Conservation (phyloP, 192 early-diverging fungal genomes). For the Funneliformis geosporum region DNA sequence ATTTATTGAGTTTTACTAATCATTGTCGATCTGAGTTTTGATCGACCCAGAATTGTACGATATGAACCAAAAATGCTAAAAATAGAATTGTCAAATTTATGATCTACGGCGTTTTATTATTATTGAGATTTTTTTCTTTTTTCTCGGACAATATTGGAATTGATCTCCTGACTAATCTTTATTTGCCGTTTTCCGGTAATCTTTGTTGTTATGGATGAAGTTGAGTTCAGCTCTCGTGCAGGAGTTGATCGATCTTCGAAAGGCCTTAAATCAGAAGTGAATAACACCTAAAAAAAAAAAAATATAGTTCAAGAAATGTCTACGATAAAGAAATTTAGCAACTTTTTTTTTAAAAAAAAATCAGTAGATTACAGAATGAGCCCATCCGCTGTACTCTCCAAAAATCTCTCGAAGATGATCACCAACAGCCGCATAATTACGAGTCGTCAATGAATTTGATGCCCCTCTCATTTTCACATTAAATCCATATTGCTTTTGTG, state of each 20-base stretch:
- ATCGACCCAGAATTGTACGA: background rate
- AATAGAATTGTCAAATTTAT: background rate
- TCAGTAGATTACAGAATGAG: slow-evolving; percentile 56
- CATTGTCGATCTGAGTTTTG: background rate
- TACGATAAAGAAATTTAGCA: background rate
- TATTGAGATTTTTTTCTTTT: background rate
- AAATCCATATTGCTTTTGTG: slow-evolving; percentile 74
- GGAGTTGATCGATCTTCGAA: background rate
- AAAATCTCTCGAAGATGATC: slow-evolving; percentile 75
- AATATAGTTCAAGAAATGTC: background rate
- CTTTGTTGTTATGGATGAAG: background rate
- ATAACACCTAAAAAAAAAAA: slow-evolving; percentile 20
- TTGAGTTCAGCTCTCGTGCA: background rate
- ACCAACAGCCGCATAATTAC: slow-evolving; percentile 68
- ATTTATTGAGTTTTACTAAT: background rate
- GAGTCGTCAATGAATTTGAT: slow-evolving; percentile 64
- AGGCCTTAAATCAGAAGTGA: slow-evolving; percentile 14
- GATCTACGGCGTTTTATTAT: background rate
- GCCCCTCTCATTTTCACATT: slow-evolving; percentile 41
- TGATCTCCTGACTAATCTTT: background rate
- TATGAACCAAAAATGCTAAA: background rate
- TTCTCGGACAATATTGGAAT: background rate
- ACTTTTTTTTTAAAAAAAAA: background rate
- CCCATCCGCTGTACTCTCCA: slow-evolving; percentile 82
- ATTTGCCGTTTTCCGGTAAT: background rate